Conservation (phyloP, 306 rosid genomes). For the Bauhinia variegata region DNA sequence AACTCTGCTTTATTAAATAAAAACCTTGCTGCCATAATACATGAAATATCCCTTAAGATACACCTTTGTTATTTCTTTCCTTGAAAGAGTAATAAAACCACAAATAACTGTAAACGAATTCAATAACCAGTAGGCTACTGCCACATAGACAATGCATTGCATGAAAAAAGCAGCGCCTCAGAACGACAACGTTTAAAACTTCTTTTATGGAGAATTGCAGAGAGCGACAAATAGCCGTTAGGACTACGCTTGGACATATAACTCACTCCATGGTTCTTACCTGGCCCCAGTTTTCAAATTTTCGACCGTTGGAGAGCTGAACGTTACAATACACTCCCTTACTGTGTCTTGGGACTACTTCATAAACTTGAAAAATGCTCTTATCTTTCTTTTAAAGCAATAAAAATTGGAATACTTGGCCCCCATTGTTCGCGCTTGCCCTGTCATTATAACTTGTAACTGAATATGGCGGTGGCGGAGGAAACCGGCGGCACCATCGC, state of each 20-base stretch:
- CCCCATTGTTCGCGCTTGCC: neutral
- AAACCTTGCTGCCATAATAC: too few species aligned
- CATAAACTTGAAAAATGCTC: neutral
- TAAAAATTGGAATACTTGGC: constrained; percentile 7
- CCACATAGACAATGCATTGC: neutral
- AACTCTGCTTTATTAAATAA: too few species aligned
- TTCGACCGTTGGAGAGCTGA: constrained; percentile 49
- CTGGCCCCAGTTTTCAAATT: constrained; percentile 32
- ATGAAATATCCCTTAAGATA: too few species aligned
- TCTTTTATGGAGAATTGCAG: neutral
- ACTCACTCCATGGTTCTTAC: neutral
- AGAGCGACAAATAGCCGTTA: constrained; percentile 23
- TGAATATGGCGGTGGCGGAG: constrained; percentile 51
- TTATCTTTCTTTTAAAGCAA: neutral
- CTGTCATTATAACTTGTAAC: neutral
- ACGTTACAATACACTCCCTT: constrained; percentile 40
- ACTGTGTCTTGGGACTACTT: neutral
- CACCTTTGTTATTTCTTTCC: too few species aligned
- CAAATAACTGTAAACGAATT: neutral
- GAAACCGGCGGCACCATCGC: constrained; percentile 35
- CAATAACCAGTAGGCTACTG: neutral
- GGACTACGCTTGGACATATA: neutral
- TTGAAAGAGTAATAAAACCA: too few species aligned
- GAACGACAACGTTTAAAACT: constrained; percentile 8
- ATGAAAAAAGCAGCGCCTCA: neutral